Evolutionary conservation across 1,139 yeast genomes (phyloP), one percentile per base, ranked within the genome.

Genomic region (Debaryomycetaceae sp.): DNA sequence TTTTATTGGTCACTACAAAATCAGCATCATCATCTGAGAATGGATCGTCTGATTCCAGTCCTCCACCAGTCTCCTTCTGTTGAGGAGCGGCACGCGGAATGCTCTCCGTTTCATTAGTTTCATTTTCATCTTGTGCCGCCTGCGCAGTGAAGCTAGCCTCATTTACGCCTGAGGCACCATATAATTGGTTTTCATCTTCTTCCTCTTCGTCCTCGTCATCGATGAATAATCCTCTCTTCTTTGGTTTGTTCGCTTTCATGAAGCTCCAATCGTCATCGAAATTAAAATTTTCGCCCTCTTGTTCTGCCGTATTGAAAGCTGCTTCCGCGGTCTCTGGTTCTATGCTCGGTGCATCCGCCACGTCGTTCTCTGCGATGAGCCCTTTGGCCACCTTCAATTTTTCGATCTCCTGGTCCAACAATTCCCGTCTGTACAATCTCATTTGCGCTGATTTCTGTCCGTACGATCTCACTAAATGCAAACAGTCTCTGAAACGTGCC

Each of bases 401-500:
- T 17, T 57, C 55, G 34, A 73, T 54, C 48, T 72, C 76, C 36
- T 57, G 53, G 3, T 68, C 69, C 1, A 74, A 50, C 45, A 72
- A 59, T 40, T 65, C 69, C 14, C 68, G 56, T 48, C 79, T 58
- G 51, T 74, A 73, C 7, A 63, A 44, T 42, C 58, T 66, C 47
- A 72, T 55, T 24, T 62, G 63, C 1, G 68, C 54, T 13, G 74
- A 65, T 48, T 68, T 62, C 17, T 60, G 54, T 2, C 71, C 71
- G 44, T 68, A 64, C 5, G 55, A 53, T 34, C 78, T 50, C 1
- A 73, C 48, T 47, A 75, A 53, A 35, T 59, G 64, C 22, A 72
- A 57, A 52, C 79, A 84, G 58, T 87, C 96, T 44, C 72, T 68
- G 53, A 88, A 87, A 48, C 78, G 83, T 2, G 95, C 90, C 61